phyloP scores from a whole-genome alignment of 2,329 filamentous ascomycete genomes.

The Fusarium guadeloupense region DNA sequence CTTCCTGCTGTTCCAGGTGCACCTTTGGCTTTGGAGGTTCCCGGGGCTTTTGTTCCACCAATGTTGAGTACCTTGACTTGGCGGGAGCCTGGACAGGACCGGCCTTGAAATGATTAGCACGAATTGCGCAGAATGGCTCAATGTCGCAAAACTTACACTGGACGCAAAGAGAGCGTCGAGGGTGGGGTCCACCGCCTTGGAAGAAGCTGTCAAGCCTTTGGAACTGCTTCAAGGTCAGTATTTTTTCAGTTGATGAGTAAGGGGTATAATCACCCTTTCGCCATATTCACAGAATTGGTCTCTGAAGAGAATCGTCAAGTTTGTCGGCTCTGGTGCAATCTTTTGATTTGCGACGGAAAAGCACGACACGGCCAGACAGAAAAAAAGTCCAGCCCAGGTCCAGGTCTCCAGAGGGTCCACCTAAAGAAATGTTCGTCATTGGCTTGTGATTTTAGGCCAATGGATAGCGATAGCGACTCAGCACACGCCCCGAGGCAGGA shows the following conservation, averaged over 20 bases:
- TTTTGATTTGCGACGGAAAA: constrained; percentile 36
- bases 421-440: constrained; percentile 17
- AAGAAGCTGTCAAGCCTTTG: constrained; percentile 53
- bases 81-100: constrained; percentile 60
- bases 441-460: constrained; percentile 10
- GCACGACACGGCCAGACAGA: constrained; percentile 29
- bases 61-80: constrained; percentile 56
- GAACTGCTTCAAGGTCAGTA: constrained; percentile 46
- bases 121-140: constrained; percentile 3
- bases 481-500: constrained; percentile 31
- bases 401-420: constrained; percentile 25
- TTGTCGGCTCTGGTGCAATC: constrained; percentile 17
- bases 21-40: constrained; percentile 38
- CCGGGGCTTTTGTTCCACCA: constrained; percentile 49
- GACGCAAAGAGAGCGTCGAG: constrained; percentile 75
- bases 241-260: constrained; percentile 13
- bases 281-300: constrained; percentile 32
- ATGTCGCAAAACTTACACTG: constrained; percentile 66
- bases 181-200: constrained; percentile 71
- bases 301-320: constrained; percentile 8
- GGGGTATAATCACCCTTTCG: constrained; percentile 35
- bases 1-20: constrained; percentile 45
- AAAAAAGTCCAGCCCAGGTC: constrained; percentile 40
- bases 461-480: constrained; percentile 5
- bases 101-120: constrained; percentile 50